Evolutionary conservation across 2,329 filamentous ascomycete species (phyloP).

Genomic region (Monilinia polystroma): DNA sequence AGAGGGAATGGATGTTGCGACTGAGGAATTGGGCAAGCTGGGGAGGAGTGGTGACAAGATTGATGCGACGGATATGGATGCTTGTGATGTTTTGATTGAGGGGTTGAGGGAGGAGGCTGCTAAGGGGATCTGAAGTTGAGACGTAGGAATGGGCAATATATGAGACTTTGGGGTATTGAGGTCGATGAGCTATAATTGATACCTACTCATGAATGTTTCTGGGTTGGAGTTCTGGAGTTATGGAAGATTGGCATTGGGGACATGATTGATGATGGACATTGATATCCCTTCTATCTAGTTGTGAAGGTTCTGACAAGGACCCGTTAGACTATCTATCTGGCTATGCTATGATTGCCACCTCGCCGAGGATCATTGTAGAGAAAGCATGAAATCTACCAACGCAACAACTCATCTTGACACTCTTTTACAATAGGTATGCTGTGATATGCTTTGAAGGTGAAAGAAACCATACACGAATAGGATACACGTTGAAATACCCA

Average conservation of each 20-base stretch:
- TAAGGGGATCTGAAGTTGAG: slow-evolving; percentile 15
- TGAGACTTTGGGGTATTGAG: background rate
- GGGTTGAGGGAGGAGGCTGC: slow-evolving; percentile 56
- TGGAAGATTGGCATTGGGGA: slow-evolving; percentile 6
- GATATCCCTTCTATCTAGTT: slow-evolving; percentile 1
- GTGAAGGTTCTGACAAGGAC: background rate
- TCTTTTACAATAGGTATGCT: too few species aligned
- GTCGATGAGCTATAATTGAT: background rate
- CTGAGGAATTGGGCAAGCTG: slow-evolving; percentile 57
- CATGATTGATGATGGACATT: slow-evolving; percentile 1
- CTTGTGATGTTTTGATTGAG: slow-evolving; percentile 72
- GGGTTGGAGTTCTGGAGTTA: slow-evolving; percentile 20
- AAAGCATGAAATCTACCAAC: background rate
- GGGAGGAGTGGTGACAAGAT: slow-evolving; percentile 54
- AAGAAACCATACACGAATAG: too few species aligned
- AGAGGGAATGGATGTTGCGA: slow-evolving; percentile 70
- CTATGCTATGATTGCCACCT: background rate
- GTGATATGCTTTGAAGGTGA: too few species aligned
- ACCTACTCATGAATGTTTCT: background rate
- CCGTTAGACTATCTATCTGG: background rate
- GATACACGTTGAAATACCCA: slow-evolving; percentile 6
- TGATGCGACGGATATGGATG: slow-evolving; percentile 87
- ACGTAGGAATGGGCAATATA: slow-evolving; percentile 1
- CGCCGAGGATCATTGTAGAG: background rate
- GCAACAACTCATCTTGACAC: too few species aligned